phyloP scores from a whole-genome alignment of 768 basidiomycete species.

The Boletus tomentosulus region DNA sequence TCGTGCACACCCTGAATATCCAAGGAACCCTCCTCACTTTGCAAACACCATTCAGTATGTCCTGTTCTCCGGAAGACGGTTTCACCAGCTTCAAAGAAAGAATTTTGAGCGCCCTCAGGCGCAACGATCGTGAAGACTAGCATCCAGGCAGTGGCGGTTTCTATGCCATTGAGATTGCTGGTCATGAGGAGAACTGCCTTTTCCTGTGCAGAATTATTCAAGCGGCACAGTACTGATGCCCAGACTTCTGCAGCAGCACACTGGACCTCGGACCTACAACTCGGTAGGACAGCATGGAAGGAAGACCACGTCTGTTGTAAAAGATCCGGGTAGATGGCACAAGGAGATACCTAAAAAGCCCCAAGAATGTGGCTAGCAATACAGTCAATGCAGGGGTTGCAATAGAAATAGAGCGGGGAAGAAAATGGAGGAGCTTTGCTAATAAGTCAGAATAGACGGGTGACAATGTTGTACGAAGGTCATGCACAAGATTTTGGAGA shows the following conservation, averaged over 20 bases:
- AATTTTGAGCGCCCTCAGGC: too few relatives aligned
- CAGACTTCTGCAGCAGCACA: slow-evolving; percentile 83
- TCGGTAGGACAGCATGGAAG: slow-evolving; percentile 47
- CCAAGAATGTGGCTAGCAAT: slow-evolving; percentile 64
- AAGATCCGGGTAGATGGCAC: slow-evolving; percentile 54
- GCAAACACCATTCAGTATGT: slow-evolving; percentile 64
- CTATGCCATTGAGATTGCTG: slow-evolving; percentile 41
- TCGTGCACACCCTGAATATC: slow-evolving; percentile 82
- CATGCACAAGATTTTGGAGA: slow-evolving; percentile 73
- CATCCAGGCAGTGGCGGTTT: too few relatives aligned
- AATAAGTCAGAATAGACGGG: slow-evolving; percentile 59
- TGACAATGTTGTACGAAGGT: slow-evolving; percentile 71
- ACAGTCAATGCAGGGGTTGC: slow-evolving; percentile 56
- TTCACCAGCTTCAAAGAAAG: slow-evolving; percentile 44
- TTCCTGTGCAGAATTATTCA: slow-evolving; percentile 58
- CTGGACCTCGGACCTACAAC: slow-evolving; percentile 68
- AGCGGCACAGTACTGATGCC: slow-evolving; percentile 70
- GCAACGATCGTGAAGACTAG: too few relatives aligned
- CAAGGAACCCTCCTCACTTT: slow-evolving; percentile 76
- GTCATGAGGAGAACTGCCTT: slow-evolving; percentile 55
- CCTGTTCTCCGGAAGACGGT: slow-evolving; percentile 39
- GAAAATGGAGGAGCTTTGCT: slow-evolving; percentile 49
- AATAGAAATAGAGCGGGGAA: slow-evolving; percentile 57
- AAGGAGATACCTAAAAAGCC: slow-evolving; percentile 69
- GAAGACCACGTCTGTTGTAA: slow-evolving; percentile 58